Conservation (phyloP, 176 grass and related monocot species). For the Saccharum spontaneum region DNA sequence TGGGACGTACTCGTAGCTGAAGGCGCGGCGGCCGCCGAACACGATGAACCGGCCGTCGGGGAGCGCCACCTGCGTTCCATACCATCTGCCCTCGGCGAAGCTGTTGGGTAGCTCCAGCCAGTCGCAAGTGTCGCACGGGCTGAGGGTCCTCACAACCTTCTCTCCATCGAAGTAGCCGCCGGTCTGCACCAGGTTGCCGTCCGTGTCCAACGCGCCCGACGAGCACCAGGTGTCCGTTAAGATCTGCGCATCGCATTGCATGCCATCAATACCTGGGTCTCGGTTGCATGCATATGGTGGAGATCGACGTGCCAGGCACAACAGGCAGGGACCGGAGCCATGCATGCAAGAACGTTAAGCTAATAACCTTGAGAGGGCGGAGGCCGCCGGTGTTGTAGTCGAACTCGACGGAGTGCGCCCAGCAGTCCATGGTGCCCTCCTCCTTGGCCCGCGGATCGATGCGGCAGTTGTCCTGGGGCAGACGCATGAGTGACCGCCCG, state of each 20-base stretch:
- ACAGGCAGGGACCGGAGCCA: background rate
- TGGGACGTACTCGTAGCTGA: constrained; percentile 72
- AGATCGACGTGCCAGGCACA: no score
- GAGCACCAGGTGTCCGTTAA: constrained; percentile 68
- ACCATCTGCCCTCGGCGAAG: constrained; percentile 62
- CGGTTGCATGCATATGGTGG: background rate
- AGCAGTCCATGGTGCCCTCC: constrained; percentile 45
- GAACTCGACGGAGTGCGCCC: constrained; percentile 61
- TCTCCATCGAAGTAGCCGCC: constrained; percentile 60
- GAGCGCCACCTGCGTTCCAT: constrained; percentile 57
- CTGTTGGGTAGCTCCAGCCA: constrained; percentile 47
- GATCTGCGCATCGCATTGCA: constrained; percentile 17
- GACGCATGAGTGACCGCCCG: constrained; percentile 33
- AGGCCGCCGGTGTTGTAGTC: constrained; percentile 44
- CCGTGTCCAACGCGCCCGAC: constrained; percentile 44
- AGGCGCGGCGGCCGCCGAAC: constrained; percentile 72
- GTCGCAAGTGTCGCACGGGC: constrained; percentile 42
- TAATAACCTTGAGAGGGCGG: constrained; percentile 49
- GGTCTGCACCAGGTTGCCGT: constrained; percentile 61
- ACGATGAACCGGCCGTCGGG: constrained; percentile 64
- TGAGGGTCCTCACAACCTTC: constrained; percentile 28
- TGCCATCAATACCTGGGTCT: background rate
- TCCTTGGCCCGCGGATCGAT: constrained; percentile 30
- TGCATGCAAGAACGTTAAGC: background rate
- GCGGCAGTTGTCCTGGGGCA: constrained; percentile 57